A percentile compares a stretch with the other conserved stretches of the same genome.
phyloP scores from a whole-genome alignment of 805 yeast genomes.

The Starmerella floricola region DNA sequence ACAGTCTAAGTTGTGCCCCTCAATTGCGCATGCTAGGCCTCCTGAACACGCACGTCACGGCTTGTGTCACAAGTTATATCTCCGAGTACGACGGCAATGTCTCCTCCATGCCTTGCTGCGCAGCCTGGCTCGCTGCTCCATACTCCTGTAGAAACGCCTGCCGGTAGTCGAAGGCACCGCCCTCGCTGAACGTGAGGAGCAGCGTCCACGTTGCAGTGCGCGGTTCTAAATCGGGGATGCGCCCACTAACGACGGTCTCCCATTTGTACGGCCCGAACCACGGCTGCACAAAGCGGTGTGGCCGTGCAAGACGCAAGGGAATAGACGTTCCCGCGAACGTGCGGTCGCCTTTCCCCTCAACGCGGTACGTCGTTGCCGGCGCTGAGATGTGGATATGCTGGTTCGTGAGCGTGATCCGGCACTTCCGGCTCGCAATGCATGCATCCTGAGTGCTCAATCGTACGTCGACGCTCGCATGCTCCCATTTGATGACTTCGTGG shows the following conservation, averaged over 20 bases:
- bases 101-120: constrained; percentile 19
- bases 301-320: constrained; percentile 18
- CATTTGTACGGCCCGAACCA: constrained; percentile 31
- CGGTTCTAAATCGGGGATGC: constrained; percentile 4
- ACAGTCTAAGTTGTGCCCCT: too few relatives aligned
- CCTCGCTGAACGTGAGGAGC: constrained; percentile 22
- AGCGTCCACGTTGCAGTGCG: constrained; percentile 22
- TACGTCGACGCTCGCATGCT: constrained; percentile 5
- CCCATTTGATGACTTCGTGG: constrained; percentile 9
- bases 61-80: not conserved
- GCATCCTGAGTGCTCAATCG: constrained; percentile 10
- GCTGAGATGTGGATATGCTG: constrained; percentile 16
- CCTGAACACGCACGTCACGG: too few relatives aligned
- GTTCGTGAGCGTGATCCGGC: constrained; percentile 18
- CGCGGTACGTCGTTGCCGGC: constrained; percentile 20
- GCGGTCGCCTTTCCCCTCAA: constrained; percentile 25
- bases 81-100: constrained; percentile 19
- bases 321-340: constrained; percentile 20
- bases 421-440: constrained; percentile 1
- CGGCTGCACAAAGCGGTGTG: constrained; percentile 26
- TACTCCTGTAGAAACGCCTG: constrained; percentile 8
- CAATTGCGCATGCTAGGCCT: too few relatives aligned
- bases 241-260: constrained; percentile 19
- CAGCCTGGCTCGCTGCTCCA: constrained; percentile 15
- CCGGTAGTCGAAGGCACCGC: constrained; percentile 28